Conservation (phyloP, 2,329 filamentous ascomycete species). For the Paracorniculantispora psalliotae region DNA sequence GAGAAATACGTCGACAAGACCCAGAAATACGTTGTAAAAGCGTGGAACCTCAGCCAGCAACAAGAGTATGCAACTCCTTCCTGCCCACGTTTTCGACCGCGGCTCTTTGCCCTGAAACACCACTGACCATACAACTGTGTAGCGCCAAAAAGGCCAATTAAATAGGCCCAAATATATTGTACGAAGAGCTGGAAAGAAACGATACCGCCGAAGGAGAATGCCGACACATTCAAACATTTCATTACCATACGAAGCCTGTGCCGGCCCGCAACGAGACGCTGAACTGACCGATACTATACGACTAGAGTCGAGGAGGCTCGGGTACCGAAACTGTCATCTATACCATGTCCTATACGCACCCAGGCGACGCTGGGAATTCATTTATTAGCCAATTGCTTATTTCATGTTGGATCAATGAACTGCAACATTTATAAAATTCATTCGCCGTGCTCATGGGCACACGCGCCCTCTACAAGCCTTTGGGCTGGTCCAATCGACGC, state of each 20-base stretch:
- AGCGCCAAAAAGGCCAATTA: conserved; percentile 4
- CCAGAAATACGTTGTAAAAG: conserved; percentile 63
- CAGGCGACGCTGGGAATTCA: neutral
- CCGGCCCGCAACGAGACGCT: neutral
- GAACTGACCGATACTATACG: neutral
- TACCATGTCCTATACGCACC: neutral
- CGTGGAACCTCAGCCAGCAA: conserved; percentile 53
- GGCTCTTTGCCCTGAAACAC: neutral
- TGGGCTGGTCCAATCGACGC: no score
- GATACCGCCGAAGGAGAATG: neutral
- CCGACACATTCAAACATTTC: neutral
- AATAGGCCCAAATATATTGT: neutral
- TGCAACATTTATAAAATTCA: neutral
- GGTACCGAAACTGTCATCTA: neutral
- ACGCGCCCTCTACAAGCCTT: no score
- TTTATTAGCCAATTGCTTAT: neutral
- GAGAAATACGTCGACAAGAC: conserved; percentile 71
- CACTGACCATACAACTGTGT: neutral
- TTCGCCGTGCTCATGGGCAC: neutral
- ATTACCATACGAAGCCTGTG: neutral
- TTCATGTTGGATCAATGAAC: conserved; percentile 5
- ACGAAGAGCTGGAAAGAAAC: neutral
- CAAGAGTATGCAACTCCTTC: conserved; percentile 19
- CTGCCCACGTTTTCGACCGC: neutral
- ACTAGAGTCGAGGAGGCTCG: neutral